Evolutionary conservation across 768 basidiomycete genomes (phyloP).

Genomic region (Polyporus arcularius): DNA sequence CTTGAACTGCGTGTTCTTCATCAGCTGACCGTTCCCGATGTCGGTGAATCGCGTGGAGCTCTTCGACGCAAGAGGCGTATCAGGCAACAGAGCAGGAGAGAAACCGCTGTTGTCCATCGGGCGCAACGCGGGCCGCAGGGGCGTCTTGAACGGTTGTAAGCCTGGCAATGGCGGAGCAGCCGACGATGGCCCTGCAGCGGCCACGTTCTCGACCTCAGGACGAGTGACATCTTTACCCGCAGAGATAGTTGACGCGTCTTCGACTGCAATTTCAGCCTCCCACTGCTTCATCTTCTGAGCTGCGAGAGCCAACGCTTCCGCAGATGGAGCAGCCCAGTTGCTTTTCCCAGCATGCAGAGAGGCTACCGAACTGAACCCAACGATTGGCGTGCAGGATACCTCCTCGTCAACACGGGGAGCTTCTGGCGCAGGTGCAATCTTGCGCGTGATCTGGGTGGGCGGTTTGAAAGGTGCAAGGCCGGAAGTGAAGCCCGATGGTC

Average conservation of each 20-base stretch:
- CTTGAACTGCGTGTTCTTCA: conserved; percentile 30
- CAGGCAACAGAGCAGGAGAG: conserved; percentile 12
- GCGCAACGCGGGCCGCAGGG: conserved; percentile 19
- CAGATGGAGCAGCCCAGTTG: conserved; percentile 25
- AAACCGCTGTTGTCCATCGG: conserved; percentile 20
- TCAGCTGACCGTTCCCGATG: conserved; percentile 8
- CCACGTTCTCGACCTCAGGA: conserved; percentile 2
- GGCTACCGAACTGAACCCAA: conserved; percentile 9
- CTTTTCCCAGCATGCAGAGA: conserved; percentile 14
- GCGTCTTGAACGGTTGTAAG: conserved; percentile 2
- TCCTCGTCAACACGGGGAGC: neutral
- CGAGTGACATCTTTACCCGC: neutral
- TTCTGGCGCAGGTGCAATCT: neutral
- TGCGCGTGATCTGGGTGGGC: neutral
- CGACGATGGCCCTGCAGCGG: neutral
- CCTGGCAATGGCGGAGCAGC: neutral
- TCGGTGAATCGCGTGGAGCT: conserved; percentile 5
- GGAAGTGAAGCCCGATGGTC: neutral
- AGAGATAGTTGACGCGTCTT: conserved; percentile 1
- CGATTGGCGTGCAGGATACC: conserved; percentile 12
- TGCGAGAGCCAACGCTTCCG: conserved; percentile 25
- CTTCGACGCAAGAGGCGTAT: conserved; percentile 18
- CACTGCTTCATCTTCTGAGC: conserved; percentile 26
- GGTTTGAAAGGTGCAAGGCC: neutral
- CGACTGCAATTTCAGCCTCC: conserved; percentile 21